These are phyloP conservation scores for Inga laurina DNA, from an alignment of 306 rosid species.

Conservation along the genomic window DNA sequence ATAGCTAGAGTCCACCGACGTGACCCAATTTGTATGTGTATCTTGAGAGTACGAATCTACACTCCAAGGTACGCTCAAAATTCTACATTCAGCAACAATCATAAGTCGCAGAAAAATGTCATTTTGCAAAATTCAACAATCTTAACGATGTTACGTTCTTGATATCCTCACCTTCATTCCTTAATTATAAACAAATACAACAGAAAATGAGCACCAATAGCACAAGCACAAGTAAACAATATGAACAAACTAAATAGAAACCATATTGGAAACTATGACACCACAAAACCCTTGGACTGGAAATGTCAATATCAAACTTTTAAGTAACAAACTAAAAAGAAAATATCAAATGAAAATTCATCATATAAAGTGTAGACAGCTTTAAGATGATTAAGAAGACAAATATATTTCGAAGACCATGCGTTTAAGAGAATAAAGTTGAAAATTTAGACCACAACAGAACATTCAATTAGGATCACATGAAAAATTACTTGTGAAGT, in stretches of 20 bases:
- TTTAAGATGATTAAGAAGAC: background rate
- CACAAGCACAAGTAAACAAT: no score
- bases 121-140: background rate
- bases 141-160: background rate
- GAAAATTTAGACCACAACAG: background rate
- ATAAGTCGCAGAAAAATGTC: background rate
- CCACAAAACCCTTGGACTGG: background rate
- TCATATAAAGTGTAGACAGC: background rate
- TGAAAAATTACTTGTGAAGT: no score
- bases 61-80: no score
- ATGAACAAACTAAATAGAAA: background rate
- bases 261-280: background rate
- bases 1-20: no score
- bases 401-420: background rate
- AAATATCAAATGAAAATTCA: background rate
- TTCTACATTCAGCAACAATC: background rate
- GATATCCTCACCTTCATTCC: background rate
- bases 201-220: background rate
- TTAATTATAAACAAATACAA: background rate
- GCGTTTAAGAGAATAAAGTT: background rate
- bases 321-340: background rate
- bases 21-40: no score
- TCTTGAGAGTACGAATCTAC: no score
- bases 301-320: background rate
- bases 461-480: background rate